phyloP scores from a whole-genome alignment of 345 rosid species.

The Eucalyptus pauciflora region DNA sequence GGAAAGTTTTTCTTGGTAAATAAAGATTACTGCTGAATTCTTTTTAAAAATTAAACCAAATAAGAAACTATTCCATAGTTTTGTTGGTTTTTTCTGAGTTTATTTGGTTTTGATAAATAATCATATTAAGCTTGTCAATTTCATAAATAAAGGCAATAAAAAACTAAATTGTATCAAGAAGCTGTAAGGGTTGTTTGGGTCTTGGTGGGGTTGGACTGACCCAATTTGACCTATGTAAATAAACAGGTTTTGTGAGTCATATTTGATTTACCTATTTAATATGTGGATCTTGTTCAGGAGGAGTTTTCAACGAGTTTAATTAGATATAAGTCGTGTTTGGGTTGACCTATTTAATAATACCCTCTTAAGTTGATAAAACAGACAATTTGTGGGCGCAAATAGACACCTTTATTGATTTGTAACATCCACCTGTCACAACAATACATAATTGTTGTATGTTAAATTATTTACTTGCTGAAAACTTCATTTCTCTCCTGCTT shows the following conservation, averaged over 20 bases:
- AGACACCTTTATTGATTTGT: background rate
- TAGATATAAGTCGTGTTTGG: background rate
- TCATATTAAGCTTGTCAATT: background rate
- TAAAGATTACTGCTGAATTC: background rate
- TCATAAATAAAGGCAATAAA: background rate
- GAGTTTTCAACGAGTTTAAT: background rate
- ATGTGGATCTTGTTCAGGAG: background rate
- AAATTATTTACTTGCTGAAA: background rate
- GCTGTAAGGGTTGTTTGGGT: background rate
- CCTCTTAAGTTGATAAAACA: background rate
- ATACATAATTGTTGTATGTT: background rate
- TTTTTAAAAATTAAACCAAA: background rate
- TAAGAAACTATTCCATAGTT: background rate
- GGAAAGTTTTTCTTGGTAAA: background rate
- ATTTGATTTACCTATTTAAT: background rate
- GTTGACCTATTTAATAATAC: background rate
- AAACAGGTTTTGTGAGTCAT: background rate
- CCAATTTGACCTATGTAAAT: background rate
- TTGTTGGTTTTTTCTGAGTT: background rate
- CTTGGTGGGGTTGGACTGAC: background rate
- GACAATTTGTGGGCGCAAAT: background rate
- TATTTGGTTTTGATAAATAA: background rate
- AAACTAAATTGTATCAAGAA: background rate
- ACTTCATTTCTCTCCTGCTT: background rate
- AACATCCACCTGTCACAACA: background rate